Conservation (phyloP, 2,329 filamentous ascomycete genomes). For the Fusarium brachygibbosum region DNA sequence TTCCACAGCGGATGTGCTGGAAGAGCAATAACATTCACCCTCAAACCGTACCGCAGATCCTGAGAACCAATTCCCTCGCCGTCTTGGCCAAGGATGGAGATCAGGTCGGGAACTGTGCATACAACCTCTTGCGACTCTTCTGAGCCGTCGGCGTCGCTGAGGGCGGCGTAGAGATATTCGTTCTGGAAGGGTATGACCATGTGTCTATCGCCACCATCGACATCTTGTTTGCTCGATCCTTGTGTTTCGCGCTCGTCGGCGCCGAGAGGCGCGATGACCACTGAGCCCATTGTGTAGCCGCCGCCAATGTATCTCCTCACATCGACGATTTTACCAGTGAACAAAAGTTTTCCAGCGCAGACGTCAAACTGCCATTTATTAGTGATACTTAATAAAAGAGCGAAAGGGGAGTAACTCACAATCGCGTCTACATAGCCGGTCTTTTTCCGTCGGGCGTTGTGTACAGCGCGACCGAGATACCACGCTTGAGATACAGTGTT, state of each 20-base stretch:
- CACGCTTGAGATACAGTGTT: conserved; percentile 65
- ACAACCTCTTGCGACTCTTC: conserved; percentile 51
- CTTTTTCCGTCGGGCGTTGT: conserved; percentile 44
- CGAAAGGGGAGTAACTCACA: conserved; percentile 5
- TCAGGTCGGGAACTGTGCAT: conserved; percentile 55
- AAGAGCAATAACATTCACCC: conserved; percentile 64
- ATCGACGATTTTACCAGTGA: conserved; percentile 58
- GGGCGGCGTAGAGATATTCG: conserved; percentile 57
- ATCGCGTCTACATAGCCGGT: conserved; percentile 46
- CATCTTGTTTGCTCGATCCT: conserved; percentile 23
- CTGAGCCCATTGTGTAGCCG: conserved; percentile 59
- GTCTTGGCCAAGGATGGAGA: conserved; percentile 57
- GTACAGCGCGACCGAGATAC: conserved; percentile 67
- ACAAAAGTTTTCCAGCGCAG: conserved; percentile 54
- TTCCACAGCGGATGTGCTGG: conserved; percentile 65
- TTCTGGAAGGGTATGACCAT: conserved; percentile 60
- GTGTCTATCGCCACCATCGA: conserved; percentile 44
- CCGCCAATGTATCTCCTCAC: conserved; percentile 56
- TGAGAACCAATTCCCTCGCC: conserved; percentile 65
- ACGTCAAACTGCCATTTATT: conserved; percentile 43
- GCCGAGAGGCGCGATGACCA: conserved; percentile 52
- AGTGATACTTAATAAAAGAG: fast-evolving
- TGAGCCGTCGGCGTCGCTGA: conserved; percentile 51
- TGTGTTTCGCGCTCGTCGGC: conserved; percentile 51
- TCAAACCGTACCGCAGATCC: conserved; percentile 65